Base-by-base conservation (phyloP, 225 moss, liverwort and hornwort genomes). In the Bryum argenteum region DNA sequence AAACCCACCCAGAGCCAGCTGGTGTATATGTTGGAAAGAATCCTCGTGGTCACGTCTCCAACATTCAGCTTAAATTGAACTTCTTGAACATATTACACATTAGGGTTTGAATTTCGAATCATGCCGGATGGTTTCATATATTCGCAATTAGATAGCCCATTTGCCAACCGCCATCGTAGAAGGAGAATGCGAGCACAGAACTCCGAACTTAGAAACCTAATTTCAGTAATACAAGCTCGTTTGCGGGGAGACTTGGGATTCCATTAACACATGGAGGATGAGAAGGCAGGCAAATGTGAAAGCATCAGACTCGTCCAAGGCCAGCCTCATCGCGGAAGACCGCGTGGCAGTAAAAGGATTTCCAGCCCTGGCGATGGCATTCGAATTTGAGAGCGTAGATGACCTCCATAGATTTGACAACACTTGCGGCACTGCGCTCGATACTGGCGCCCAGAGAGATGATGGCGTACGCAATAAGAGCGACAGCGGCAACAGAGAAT, bases 271-370 rank as follows among this genome's bases (percentile, higher is more conserved):
- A 37, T 66, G n/a, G 23, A 58, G 23, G 50, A 39, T 39, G 13
- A 9, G 52, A 40, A 33, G 33, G 33, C 33, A 33, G 4, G 4
- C 4, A 33, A 28, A 28, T 28, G 28, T 33, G 28, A 33, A 37
- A 43, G 9, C 45, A 54, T 10, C 15, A 50, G 23, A 69, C 69
- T 54, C 45, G 37, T 44, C 57, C 57, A n/a, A 24, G 0, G 56
- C 64, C 57, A 63, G 69, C n/a, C 44, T 70, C 76, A 63, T 70
- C 69, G 12, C 70, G 69, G n/a, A 55, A 76, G 23, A 71, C 71
- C 28, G 62, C 40, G 18, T 65, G 41, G 21, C 71, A 65, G 24
- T 16, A 65, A 3, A 41, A 14, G 53, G 71, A 9, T 52, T 66
- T 65, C 67, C 72, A 78, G 22, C 78, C 78, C 6, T 73, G 33